Conservation (phyloP, 1,284 basidiomycete species). For the Tylopilus sp. region DNA sequence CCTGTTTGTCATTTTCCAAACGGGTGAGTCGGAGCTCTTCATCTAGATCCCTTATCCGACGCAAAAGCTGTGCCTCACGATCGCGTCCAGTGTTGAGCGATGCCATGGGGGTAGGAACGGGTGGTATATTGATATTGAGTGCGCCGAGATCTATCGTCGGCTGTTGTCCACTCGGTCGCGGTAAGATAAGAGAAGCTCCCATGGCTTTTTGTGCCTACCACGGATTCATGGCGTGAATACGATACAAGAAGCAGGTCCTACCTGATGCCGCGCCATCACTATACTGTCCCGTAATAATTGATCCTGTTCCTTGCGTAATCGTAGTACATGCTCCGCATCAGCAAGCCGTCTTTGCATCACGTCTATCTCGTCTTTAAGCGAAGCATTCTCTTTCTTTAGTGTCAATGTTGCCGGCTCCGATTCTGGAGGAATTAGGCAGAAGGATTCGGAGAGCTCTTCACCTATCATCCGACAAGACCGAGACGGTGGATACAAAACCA, state of each 20-base stretch:
- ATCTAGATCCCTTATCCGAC: slow-evolving; percentile 57
- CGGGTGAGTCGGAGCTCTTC: slow-evolving; percentile 63
- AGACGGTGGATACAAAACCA: background rate
- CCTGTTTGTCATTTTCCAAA: slow-evolving; percentile 79
- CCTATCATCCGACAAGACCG: slow-evolving; percentile 30
- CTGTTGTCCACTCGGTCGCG: slow-evolving; percentile 42
- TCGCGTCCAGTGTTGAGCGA: slow-evolving; percentile 47
- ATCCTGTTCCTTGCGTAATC: slow-evolving; percentile 70
- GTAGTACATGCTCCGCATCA: slow-evolving; percentile 55
- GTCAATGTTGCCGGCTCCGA: slow-evolving; percentile 45
- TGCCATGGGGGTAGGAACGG: slow-evolving; percentile 45
- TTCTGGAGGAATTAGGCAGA: slow-evolving; percentile 64
- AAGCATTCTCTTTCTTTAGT: slow-evolving; percentile 60
- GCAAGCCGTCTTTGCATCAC: slow-evolving; percentile 52
- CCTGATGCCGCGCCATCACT: slow-evolving; percentile 72
- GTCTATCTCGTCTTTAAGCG: slow-evolving; percentile 56
- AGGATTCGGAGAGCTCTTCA: slow-evolving; percentile 71
- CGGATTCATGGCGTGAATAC: slow-evolving; percentile 1
- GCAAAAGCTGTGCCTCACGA: slow-evolving; percentile 62
- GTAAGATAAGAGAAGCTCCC: slow-evolving; percentile 54
- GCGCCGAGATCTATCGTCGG: slow-evolving; percentile 45
- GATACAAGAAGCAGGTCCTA: slow-evolving; percentile 22
- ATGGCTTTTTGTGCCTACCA: slow-evolving; percentile 69
- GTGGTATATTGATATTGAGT: slow-evolving; percentile 52
- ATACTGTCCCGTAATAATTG: slow-evolving; percentile 72